These are phyloP conservation scores for Lactarius trivialis DNA, from an alignment of 768 basidiomycete species.

Conservation along the genomic window DNA sequence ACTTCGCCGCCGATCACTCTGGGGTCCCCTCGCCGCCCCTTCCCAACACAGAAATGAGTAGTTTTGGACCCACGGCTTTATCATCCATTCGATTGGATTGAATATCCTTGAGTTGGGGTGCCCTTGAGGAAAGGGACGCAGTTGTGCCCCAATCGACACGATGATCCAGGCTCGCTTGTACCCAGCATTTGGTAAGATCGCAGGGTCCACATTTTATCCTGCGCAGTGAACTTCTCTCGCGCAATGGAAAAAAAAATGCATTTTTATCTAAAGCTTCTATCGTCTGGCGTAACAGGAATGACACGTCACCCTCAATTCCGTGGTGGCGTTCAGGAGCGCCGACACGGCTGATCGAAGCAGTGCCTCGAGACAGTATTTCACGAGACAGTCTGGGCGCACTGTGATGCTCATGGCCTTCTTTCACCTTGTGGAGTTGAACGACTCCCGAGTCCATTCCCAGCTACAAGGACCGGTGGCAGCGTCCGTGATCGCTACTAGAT, in stretches of 20 bases:
- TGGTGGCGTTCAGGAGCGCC: constrained; percentile 30
- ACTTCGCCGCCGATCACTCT: constrained; percentile 7
- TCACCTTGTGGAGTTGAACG: constrained; percentile 28
- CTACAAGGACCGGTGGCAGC: no score
- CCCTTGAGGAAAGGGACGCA: constrained; percentile 25
- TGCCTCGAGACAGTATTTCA: no score
- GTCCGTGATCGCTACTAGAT: not conserved
- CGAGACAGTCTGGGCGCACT: constrained; percentile 30
- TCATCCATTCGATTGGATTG: not conserved
- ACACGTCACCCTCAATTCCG: constrained; percentile 22
- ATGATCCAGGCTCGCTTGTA: not conserved
- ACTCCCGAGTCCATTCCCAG: constrained; percentile 8
- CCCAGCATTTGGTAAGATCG: constrained; percentile 27
- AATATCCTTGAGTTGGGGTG: constrained; percentile 22
- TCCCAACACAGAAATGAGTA: constrained; percentile 26
- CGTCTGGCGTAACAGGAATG: constrained; percentile 30
- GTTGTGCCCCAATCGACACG: constrained; percentile 25
- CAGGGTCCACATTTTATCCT: not conserved
- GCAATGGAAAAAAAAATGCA: not conserved
- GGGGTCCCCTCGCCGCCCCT: constrained; percentile 23
- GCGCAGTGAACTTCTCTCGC: not conserved
- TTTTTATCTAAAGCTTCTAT: constrained; percentile 25
- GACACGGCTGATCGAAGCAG: constrained; percentile 27
- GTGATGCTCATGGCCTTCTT: constrained; percentile 26
- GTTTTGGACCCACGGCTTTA: constrained; percentile 26